phyloP scores from a whole-genome alignment of 768 basidiomycete genomes.

The Pleurotus djamor region DNA sequence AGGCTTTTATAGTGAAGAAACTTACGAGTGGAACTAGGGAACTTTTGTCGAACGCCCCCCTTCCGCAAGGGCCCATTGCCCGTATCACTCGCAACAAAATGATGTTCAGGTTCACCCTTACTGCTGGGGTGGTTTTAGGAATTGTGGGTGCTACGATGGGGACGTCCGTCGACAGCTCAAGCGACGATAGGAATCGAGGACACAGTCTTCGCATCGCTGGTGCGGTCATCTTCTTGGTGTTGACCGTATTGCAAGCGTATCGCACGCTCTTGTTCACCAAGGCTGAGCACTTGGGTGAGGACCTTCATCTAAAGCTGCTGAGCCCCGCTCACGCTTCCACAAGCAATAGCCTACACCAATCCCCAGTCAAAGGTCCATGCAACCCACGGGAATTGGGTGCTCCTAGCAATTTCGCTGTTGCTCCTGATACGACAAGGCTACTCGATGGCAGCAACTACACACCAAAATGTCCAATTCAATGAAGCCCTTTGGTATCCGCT shows the following conservation, averaged over 20 bases:
- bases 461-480: constrained; percentile 20
- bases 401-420: constrained; percentile 28
- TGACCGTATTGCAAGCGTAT: constrained; percentile 29
- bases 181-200: constrained; percentile 14
- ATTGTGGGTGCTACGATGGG: constrained; percentile 23
- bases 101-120: constrained; percentile 25
- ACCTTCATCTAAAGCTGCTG: not conserved
- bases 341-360: not conserved
- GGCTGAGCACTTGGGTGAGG: constrained; percentile 18
- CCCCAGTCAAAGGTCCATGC: constrained; percentile 16
- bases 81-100: constrained; percentile 24
- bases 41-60: not conserved
- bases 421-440: constrained; percentile 38
- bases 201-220: constrained; percentile 27
- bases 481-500: constrained; percentile 42
- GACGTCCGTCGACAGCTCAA: constrained; percentile 11
- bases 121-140: constrained; percentile 28
- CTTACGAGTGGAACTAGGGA: too few species aligned
- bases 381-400: constrained; percentile 24
- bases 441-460: constrained; percentile 25
- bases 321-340: constrained; percentile 3
- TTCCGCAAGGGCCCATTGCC: constrained; percentile 18
- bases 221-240: constrained; percentile 32
- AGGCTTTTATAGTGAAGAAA: not conserved
- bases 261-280: constrained; percentile 21